These are phyloP conservation scores for Saccharum officinarum DNA, from an alignment of 176 grass and related monocot genomes.

Conservation along the genomic window DNA sequence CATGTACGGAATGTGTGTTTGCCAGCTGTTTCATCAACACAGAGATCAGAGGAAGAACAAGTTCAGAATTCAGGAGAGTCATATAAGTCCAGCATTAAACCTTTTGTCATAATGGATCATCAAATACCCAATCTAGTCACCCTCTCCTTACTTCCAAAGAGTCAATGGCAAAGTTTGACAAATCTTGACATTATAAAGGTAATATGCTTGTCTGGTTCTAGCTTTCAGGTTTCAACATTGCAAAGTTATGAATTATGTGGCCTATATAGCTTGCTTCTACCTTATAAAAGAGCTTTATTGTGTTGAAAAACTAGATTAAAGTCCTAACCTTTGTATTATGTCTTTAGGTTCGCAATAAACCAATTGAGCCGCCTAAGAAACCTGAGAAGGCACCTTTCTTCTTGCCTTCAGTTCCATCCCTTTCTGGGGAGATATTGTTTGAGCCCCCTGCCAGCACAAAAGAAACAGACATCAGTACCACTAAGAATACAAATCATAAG, in stretches of 20 bases:
- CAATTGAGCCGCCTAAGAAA: conserved; percentile 93
- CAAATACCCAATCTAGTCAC: conserved; percentile 94
- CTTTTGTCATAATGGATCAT: conserved; percentile 48
- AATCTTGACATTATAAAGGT: conserved; percentile 99
- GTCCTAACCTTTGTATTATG: background rate
- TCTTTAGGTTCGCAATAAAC: conserved; percentile 91
- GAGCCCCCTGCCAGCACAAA: conserved; percentile 46
- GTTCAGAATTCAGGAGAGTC: conserved; percentile 40
- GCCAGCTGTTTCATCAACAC: conserved; percentile 63
- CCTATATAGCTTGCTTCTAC: background rate
- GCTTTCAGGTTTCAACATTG: conserved; percentile 2
- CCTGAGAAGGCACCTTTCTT: conserved; percentile 98
- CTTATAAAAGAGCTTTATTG: conserved; percentile 14
- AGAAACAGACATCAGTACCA: conserved; percentile 51
- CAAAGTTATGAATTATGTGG: conserved; percentile 24
- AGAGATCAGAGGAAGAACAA: conserved; percentile 55
- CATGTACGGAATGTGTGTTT: conserved; percentile 65
- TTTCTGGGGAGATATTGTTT: conserved; percentile 86
- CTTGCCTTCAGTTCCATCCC: conserved; percentile 90
- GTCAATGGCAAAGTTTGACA: conserved; percentile 94
- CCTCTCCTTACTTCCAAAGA: conserved; percentile 94
- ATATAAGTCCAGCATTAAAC: conserved; percentile 39
- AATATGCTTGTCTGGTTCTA: conserved; percentile 28
- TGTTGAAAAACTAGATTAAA: background rate
- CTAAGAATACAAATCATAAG: conserved; percentile 38